Conservation (phyloP, 108 stramenopile genomes). For the Asterionellopsis glacialis region DNA sequence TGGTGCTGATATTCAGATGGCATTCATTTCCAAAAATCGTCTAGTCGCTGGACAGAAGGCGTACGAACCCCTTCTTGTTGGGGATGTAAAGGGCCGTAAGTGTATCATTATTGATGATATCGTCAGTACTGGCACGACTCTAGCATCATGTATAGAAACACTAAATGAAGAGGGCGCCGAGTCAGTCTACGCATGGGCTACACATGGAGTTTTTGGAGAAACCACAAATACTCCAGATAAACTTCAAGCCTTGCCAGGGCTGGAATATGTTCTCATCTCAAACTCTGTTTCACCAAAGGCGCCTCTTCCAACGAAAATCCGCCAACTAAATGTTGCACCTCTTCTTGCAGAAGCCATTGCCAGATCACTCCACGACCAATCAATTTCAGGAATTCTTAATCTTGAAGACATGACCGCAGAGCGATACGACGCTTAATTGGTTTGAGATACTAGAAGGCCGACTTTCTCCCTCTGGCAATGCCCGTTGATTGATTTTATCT, state of each 20-base stretch:
- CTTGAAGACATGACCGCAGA: constrained; percentile 31
- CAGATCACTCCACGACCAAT: constrained; percentile 67
- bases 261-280: constrained; percentile 78
- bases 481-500: too few relatives aligned
- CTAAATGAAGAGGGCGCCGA: constrained; percentile 61
- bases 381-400: constrained; percentile 69
- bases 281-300: constrained; percentile 57
- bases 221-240: constrained; percentile 38
- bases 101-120: constrained; percentile 90
- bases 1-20: constrained; percentile 69
- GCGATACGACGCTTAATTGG: constrained; percentile 3
- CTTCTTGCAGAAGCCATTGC: constrained; percentile 85
- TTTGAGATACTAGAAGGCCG: too few relatives aligned
- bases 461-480: too few relatives aligned
- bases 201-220: constrained; percentile 80
- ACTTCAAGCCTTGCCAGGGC: constrained; percentile 46
- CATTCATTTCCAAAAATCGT: constrained; percentile 62
- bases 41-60: constrained; percentile 24
- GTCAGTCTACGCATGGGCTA: constrained; percentile 81
- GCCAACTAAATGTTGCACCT: constrained; percentile 82
- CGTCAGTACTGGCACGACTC: constrained; percentile 76
- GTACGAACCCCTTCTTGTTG: constrained; percentile 59
- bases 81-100: constrained; percentile 71
- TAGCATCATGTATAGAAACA: constrained; percentile 49
- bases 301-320: constrained; percentile 62